Base-by-base conservation (phyloP, 441 rosid genomes). In the Aleurites moluccanus region DNA sequence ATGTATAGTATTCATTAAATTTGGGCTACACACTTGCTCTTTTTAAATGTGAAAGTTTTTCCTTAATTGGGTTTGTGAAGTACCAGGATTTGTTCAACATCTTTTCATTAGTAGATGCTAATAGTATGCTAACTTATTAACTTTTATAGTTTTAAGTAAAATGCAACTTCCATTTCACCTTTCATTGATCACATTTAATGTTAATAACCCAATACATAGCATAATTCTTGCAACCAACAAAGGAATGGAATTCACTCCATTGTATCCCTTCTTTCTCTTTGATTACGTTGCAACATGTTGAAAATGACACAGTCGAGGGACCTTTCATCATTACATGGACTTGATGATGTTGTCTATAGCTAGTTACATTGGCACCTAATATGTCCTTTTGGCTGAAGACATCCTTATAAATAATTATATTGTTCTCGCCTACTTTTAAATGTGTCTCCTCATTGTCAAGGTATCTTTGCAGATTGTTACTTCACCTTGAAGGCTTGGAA, bases 401-500 rank as follows among this genome's bases (percentile, higher is more conserved):
- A 30, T 21, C 59, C 8, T 28, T 38, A 13, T 50, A 47, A 44
- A 13, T 56, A 27, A 55, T 59, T 65, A 2, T 52, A 3, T 63
- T 67, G 16, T 59, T 23, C 16, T 40, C 47, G 70, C 20, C 47
- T 62, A 2, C 38, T 65, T 68, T 23, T 10, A 53, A 52, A 38
- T 70, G 15, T 64, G n/a, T 23, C 3, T 28, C 38, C 52, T 73
- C 27, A 61, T 64, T 40, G 33, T 27, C 45, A 42, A 71, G 18
- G 63, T 66, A 68, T 64, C 40, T 10, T 77, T 67, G 74, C 84
- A 95, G 99, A 87, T 70, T 95, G 99, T 78, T 88, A 78, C 83
- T 91, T 93, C 86, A 83, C 97, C 60, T 69, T 84, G 80, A 93
- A 91, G 89, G 98, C 96, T 3, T 93, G 98, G 97, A 89, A 91